Base-by-base conservation (phyloP, 2,329 filamentous ascomycete species). In the Fusarium lateritium region DNA sequence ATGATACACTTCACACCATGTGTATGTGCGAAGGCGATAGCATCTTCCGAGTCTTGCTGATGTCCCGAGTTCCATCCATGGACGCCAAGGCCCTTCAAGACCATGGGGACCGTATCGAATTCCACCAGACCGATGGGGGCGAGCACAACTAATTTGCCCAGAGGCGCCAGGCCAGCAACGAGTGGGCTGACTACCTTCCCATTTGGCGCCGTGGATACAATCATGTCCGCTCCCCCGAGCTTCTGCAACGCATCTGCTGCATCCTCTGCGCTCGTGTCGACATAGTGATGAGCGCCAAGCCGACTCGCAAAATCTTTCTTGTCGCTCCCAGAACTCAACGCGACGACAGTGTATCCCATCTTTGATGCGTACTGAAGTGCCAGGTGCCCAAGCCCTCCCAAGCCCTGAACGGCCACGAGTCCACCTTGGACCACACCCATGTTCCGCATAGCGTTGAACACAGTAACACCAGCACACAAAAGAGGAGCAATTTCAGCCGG, bases 381-480 rank as follows among this genome's bases (percentile, higher is more conserved):
- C 31, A 94, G 77, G 76, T 94, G 92, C 3, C 92, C 92, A 1
- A 94, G 83, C 1, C 92, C 92, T 45, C 94, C 89, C 8, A 95
- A 82, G 11, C 92, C 93, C 67, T 94, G 89, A 33, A 89, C 75
- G 11, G 86, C 87, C 1, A 89, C 83, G 0, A 84, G 63, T 17
- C 79, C 81, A 13, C 87, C 86, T 51, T 84, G 83, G 67, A 83
- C 79, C 36, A 88, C 79, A 15, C 80, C 73, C 63, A 85, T 81
- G 75, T 85, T 86, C 62, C 86, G 84, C 50, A 89, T 84, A n/a
- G 80, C 78, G 76, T 89, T 89, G 79, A 88, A 89, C 10, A 88
- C 86, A 5, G 88, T 91, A n/a, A 90, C 84, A n/a, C 88, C 88
- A 1, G 88, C 89, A 75, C 89, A 91, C 15, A 91, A 84, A 4